Conservation (phyloP, 129 eudicot genomes). For the Flaveria trinervia region DNA sequence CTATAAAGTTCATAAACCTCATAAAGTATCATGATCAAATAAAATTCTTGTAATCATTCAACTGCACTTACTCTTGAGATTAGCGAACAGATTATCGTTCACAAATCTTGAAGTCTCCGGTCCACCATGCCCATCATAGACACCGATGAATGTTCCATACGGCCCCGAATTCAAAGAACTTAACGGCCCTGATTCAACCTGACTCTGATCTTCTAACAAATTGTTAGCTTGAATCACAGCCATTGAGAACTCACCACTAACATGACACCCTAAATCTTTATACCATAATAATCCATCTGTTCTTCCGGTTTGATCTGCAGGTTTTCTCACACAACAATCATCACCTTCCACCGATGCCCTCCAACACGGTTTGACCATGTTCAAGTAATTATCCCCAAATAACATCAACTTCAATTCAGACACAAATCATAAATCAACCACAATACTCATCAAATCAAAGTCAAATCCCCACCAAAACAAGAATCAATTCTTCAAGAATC, state of each 20-base stretch:
- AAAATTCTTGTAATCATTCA: conserved; percentile 5
- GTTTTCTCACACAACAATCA: conserved; percentile 43
- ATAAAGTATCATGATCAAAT: not conserved
- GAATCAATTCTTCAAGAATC: conserved; percentile 20
- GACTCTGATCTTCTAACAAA: conserved; percentile 84
- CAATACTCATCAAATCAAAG: conserved; percentile 33
- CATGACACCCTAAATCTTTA: conserved; percentile 75
- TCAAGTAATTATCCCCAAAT: conserved; percentile 44
- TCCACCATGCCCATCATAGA: conserved; percentile 98
- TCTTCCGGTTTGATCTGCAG: conserved; percentile 57
- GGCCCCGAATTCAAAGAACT: conserved; percentile 69
- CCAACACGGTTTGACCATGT: conserved; percentile 84
- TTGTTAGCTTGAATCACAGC: conserved; percentile 88
- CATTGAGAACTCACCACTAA: conserved; percentile 90
- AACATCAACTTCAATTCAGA: conserved; percentile 29
- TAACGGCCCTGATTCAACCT: conserved; percentile 84
- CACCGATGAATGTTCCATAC: conserved; percentile 79
- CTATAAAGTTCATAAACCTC: not conserved
- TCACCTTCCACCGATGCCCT: conserved; percentile 56
- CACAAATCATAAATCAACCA: conserved; percentile 35
- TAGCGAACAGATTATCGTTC: conserved; percentile 60
- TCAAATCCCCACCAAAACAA: conserved; percentile 32
- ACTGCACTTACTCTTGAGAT: conserved; percentile 75
- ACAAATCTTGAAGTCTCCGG: conserved; percentile 82
- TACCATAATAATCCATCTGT: conserved; percentile 84